Percentiles rank a stretch among this genome's conserved stretches.
Conservation (phyloP, 306 rosid genomes). For the Cyclanthera cordifolia region DNA sequence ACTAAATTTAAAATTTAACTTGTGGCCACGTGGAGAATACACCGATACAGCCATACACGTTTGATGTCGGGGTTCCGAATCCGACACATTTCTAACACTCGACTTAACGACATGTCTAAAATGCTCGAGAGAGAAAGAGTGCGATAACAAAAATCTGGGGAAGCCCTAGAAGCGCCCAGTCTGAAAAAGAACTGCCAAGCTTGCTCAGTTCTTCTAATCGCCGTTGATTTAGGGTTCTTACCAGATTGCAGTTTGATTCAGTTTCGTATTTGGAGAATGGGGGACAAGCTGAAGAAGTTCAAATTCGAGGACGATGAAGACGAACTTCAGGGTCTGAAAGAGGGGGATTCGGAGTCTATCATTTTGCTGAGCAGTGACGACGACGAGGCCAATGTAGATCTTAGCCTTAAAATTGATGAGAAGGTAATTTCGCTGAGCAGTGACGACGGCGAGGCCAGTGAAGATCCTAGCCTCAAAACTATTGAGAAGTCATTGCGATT, state of each 20-base stretch:
- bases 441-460: constrained; percentile 66
- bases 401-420: constrained; percentile 51
- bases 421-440: constrained; percentile 21
- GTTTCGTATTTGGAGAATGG: constrained; percentile 25
- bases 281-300: constrained; percentile 31
- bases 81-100: background rate
- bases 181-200: background rate
- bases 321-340: constrained; percentile 6
- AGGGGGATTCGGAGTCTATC: constrained; percentile 13
- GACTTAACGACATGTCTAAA: background rate
- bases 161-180: background rate
- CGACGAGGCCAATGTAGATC: constrained; percentile 59
- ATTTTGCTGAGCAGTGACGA: constrained; percentile 28
- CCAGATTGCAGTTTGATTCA: background rate
- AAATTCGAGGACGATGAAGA: constrained; percentile 22
- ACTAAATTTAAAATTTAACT: no score
- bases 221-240: background rate
- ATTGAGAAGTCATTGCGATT: constrained; percentile 42
- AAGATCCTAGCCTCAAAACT: constrained; percentile 58
- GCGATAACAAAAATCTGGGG: background rate
- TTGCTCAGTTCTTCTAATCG: background rate
- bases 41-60: background rate
- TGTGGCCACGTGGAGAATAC: background rate
- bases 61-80: background rate
- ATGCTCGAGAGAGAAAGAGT: background rate